Percentiles rank a stretch among this genome's conserved stretches.
Evolutionary conservation across 257 asterid species (phyloP).

Genomic region (Solanum pimpinellifolium): DNA sequence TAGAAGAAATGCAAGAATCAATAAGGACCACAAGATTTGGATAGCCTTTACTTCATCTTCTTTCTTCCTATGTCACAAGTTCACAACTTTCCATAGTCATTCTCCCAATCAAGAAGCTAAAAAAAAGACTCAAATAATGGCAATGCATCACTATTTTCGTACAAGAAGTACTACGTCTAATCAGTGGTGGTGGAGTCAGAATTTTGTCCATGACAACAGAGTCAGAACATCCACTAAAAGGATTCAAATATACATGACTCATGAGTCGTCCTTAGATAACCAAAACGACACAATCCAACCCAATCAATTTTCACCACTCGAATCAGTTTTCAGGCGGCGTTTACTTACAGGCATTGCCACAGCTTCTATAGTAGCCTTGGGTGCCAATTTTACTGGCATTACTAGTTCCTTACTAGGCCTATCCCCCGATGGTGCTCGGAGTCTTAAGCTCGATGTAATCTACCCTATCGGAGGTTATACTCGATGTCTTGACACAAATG

Average conservation of each 20-base stretch:
- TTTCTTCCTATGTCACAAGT: neutral
- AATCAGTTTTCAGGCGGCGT: constrained; percentile 59
- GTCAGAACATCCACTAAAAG: neutral
- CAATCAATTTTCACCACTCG: constrained; percentile 50
- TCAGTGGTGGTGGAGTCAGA: neutral
- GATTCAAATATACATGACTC: constrained; percentile 1
- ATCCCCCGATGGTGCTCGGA: constrained; percentile 61
- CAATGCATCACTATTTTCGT: neutral
- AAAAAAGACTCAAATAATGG: neutral
- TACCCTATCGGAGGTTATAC: constrained; percentile 67
- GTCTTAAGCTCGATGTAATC: constrained; percentile 62
- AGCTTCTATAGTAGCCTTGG: constrained; percentile 55
- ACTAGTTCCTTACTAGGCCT: constrained; percentile 68
- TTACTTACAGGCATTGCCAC: constrained; percentile 53
- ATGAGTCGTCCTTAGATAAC: constrained; percentile 11
- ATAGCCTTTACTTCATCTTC: neutral
- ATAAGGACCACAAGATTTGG: neutral
- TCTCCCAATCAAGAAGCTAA: neutral
- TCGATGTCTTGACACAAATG: constrained; percentile 50
- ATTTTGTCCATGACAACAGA: neutral
- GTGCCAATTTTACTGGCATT: constrained; percentile 74
- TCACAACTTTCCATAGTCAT: neutral
- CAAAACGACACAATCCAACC: constrained; percentile 10
- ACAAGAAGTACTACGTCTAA: neutral
- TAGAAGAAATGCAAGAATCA: neutral